Conservation (phyloP, 306 rosid species). For the Mucuna pruriens region DNA sequence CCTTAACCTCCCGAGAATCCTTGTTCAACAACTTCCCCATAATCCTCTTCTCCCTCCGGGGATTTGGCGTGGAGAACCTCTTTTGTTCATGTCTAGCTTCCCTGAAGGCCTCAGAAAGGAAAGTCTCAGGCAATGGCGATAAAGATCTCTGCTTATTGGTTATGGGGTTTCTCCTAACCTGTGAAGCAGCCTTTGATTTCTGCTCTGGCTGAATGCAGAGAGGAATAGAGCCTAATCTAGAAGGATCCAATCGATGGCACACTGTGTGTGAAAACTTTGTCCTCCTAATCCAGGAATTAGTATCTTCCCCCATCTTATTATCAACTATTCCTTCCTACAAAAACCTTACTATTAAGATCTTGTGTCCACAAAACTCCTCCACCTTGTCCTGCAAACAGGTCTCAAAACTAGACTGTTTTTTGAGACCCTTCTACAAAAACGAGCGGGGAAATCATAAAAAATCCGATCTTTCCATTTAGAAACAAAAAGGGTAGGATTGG, state of each 20-base stretch:
- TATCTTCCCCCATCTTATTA: conserved; percentile 66
- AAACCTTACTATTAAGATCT: conserved; percentile 18
- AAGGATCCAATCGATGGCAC: conserved; percentile 79
- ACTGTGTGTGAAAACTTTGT: conserved; percentile 84
- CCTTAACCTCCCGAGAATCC: conserved; percentile 45
- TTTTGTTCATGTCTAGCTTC: conserved; percentile 72
- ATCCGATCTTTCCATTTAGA: conserved; percentile 40
- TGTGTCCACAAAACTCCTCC: conserved; percentile 38
- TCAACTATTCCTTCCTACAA: conserved; percentile 30
- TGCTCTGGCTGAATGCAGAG: conserved; percentile 43
- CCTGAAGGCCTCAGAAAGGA: conserved; percentile 59
- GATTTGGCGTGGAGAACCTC: conserved; percentile 81
- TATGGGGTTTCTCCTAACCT: conserved; percentile 27
- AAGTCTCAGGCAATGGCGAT: conserved; percentile 69
- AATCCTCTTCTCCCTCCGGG: conserved; percentile 55
- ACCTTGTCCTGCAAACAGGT: conserved; percentile 40
- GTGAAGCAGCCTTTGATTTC: conserved; percentile 44
- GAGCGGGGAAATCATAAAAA: conserved; percentile 21
- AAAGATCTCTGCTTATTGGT: conserved; percentile 70
- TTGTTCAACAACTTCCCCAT: conserved; percentile 51
- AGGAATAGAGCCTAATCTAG: conserved; percentile 50
- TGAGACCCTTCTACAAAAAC: conserved; percentile 51
- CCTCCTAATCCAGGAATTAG: conserved; percentile 86
- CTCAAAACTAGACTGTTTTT: conserved; percentile 39
- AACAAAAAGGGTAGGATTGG: conserved; percentile 42